Conservation (phyloP, 352 stramenopile species). For the Albugo laibachii region DNA sequence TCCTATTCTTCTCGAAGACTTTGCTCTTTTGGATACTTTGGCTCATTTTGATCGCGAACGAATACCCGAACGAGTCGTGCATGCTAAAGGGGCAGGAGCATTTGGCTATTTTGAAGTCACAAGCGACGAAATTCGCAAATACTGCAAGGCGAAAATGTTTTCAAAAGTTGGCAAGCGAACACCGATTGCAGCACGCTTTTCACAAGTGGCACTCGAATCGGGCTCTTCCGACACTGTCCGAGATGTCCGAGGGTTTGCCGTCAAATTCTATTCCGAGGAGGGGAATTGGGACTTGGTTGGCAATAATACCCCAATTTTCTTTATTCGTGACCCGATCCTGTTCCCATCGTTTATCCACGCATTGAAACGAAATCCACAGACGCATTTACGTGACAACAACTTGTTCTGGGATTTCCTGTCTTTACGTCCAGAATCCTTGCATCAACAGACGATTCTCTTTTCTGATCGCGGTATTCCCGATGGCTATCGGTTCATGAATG, state of each 20-base stretch:
- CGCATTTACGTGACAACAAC: conserved; percentile 68
- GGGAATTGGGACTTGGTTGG: conserved; percentile 88
- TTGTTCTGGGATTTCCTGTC: conserved; percentile 88
- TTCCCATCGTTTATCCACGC: conserved; percentile 89
- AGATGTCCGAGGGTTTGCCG: conserved; percentile 78
- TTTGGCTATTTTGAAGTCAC: conserved; percentile 87
- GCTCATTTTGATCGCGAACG: conserved; percentile 85
- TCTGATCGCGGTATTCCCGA: conserved; percentile 76
- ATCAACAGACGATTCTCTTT: conserved; percentile 82
- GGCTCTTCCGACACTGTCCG: conserved; percentile 71
- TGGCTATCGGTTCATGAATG: conserved; percentile 82
- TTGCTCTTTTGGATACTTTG: conserved; percentile 75
- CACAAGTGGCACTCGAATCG: conserved; percentile 58
- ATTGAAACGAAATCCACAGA: conserved; percentile 81
- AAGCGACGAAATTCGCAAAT: conserved; percentile 19
- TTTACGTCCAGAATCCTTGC: conserved; percentile 78
- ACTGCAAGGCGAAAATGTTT: conserved; percentile 74
- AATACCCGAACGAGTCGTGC: conserved; percentile 83
- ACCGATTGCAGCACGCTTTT: conserved; percentile 60
- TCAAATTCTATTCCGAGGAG: conserved; percentile 90
- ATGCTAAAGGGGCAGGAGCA: conserved; percentile 77
- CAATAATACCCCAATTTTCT: conserved; percentile 90
- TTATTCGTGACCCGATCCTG: conserved; percentile 83
- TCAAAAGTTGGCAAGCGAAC: conserved; percentile 59
- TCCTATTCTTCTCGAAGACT: conserved; percentile 62